Evolutionary conservation across 2,329 filamentous ascomycete species (phyloP).

Genomic region (Lachnellula cervina): DNA sequence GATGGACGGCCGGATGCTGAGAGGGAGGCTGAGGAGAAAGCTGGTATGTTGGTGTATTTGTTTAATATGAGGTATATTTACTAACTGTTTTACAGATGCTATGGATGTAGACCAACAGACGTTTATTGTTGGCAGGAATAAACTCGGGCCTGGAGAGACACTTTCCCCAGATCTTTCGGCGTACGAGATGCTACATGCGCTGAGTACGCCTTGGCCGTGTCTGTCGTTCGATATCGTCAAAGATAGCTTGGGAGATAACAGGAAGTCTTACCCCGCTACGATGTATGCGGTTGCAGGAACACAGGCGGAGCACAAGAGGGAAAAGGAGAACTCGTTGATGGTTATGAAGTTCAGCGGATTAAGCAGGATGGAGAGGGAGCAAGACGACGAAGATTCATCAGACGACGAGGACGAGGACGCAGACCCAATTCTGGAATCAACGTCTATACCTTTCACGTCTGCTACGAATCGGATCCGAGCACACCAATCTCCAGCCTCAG

Average conservation of each 20-base stretch:
- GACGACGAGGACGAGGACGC: conserved; percentile 68
- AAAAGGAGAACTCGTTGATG: conserved; percentile 88
- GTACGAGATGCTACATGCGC: conserved; percentile 94
- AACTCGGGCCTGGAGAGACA: conserved; percentile 85
- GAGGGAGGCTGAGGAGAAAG: conserved; percentile 82
- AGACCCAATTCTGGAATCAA: conserved; percentile 91
- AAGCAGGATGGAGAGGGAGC: conserved; percentile 74
- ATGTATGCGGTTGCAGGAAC: conserved; percentile 94
- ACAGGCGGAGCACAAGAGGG: conserved; percentile 71
- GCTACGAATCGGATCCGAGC: conserved; percentile 92
- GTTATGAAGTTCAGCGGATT: conserved; percentile 94
- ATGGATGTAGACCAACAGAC: conserved; percentile 95
- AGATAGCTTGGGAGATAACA: conserved; percentile 80
- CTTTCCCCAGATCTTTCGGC: conserved; percentile 88
- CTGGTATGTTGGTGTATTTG: conserved; percentile 42
- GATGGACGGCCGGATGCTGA: conserved; percentile 90
- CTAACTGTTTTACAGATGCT: conserved; percentile 46
- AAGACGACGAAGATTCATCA: conserved; percentile 60
- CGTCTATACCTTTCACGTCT: conserved; percentile 76
- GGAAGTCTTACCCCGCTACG: conserved; percentile 90
- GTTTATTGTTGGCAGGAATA: conserved; percentile 92
- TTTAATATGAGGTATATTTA: conserved; percentile 4
- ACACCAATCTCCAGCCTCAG: conserved; percentile 71
- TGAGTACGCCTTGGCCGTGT: conserved; percentile 95
- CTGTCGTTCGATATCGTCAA: conserved; percentile 90